Conservation (phyloP, 139 green algal genomes). For the Trebouxia sp. region DNA sequence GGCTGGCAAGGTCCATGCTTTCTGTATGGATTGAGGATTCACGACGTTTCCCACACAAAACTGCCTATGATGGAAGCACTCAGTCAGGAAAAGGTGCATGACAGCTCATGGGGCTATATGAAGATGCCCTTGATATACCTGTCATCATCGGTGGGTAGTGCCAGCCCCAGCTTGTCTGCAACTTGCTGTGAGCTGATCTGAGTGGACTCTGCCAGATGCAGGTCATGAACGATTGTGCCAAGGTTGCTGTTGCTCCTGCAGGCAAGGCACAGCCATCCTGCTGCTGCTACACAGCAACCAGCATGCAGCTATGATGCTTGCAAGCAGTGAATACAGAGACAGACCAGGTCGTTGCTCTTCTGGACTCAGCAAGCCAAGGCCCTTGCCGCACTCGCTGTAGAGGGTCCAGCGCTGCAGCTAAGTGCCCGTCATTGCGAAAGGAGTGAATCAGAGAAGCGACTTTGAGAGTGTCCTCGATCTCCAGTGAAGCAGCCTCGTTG, state of each 20-base stretch:
- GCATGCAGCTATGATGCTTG: neutral
- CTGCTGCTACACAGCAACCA: neutral
- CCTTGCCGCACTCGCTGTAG: constrained; percentile 41
- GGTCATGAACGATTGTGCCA: neutral
- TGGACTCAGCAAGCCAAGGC: constrained; percentile 43
- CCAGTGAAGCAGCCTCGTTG: neutral
- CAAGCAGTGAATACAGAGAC: neutral
- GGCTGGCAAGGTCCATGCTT: constrained; percentile 38
- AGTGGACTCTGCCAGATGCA: neutral
- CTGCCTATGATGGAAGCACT: neutral
- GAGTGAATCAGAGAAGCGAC: constrained; percentile 39
- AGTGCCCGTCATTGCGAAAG: constrained; percentile 56
- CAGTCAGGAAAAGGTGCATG: neutral
- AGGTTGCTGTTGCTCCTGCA: constrained; percentile 26
- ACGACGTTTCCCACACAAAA: constrained; percentile 11
- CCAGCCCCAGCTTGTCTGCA: neutral
- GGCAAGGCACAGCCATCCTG: constrained; percentile 6
- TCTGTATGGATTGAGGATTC: neutral
- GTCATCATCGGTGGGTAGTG: neutral
- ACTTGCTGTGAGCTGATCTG: neutral
- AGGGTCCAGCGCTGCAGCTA: constrained; percentile 59
- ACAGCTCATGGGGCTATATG: neutral
- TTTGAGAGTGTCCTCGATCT: constrained; percentile 41
- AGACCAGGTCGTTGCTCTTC: constrained; percentile 21
- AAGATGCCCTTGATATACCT: constrained; percentile 4